Base-by-base conservation (phyloP, 208 protist genomes). In the Crithidia fasciculata region DNA sequence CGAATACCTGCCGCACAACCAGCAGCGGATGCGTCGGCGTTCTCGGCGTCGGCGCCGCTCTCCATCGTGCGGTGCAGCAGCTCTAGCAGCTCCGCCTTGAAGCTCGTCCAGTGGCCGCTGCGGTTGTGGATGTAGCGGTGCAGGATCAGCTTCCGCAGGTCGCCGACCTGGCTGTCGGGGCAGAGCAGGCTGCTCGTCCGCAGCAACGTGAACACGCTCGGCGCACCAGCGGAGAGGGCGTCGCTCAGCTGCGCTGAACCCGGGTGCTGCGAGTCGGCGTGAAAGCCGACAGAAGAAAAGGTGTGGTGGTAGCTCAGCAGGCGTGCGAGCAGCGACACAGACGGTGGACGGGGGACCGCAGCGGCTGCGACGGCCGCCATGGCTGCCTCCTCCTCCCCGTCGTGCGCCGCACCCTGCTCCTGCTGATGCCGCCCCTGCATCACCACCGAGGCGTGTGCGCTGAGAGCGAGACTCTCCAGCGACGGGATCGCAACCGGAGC, bases 41-140 rank as follows among this genome's bases (percentile, higher is more conserved):
- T 49, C 13, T 60, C 63, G 40, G 28, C 28, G 28, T 53, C 47
- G 19, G 7, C 28, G 52, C 53, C 41, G 37, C 52, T 36, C 40
- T 68, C 61, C 65, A 82, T 71, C n/a, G 41, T 74, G 44, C 67
- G 52, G 53, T 45, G 66, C n/a, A 96, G 76, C 39, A 83, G 19
- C 47, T 79, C 65, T 3, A 84, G 45, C 28, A 94, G 72, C 56
- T 81, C 71, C 9, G 54, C 61, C 72, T 87, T 89, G 18, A 84
- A 78, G 39, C 72, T 49, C 15, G 65, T 70, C 89, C 89, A 93
- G 67, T 89, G 85, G 13, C 92, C 92, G 53, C 81, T 92, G 49
- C 92, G 89, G 74, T 96, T 96, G 40, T 84, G 73, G 54, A 96
- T 84, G 80, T 96, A 96, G 18, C 87, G 82, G 71, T 95, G 88